Evolutionary conservation across 2,329 filamentous ascomycete genomes (phyloP).

Genomic region (Rhynchosporium secalis): DNA sequence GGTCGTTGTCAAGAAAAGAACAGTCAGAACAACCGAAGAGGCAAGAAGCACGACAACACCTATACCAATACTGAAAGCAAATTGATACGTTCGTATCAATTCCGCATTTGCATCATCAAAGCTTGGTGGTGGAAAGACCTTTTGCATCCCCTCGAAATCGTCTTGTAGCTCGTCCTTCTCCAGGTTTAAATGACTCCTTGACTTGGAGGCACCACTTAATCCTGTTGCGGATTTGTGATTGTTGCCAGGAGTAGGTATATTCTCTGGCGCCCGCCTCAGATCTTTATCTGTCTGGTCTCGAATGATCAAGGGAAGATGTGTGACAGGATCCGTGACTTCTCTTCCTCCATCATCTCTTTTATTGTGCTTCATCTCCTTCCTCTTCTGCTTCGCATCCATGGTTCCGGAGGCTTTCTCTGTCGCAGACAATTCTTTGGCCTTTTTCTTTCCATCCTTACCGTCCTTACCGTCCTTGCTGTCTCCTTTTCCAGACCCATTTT

Average conservation of each 20-base stretch:
- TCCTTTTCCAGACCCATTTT: slow-evolving; percentile 5
- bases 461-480: slow-evolving; percentile 8
- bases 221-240: slow-evolving; percentile 41
- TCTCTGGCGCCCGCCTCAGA: slow-evolving; percentile 45
- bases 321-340: slow-evolving; percentile 60
- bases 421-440: slow-evolving; percentile 23
- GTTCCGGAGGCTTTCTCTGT: slow-evolving; percentile 31
- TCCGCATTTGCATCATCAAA: slow-evolving; percentile 48
- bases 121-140: slow-evolving; percentile 54
- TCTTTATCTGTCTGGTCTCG: slow-evolving; percentile 56
- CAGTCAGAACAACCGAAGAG: slow-evolving; percentile 20
- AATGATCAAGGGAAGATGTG: slow-evolving; percentile 56
- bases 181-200: slow-evolving; percentile 43
- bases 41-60: slow-evolving; percentile 30
- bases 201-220: slow-evolving; percentile 47
- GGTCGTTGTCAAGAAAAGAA: slow-evolving; percentile 20
- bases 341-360: slow-evolving; percentile 38
- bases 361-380: slow-evolving; percentile 34
- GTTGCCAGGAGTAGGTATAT: slow-evolving; percentile 24
- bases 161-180: slow-evolving; percentile 46
- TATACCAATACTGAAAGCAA: slow-evolving; percentile 38
- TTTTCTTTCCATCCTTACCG: slow-evolving; percentile 12
- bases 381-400: slow-evolving; percentile 32
- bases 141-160: slow-evolving; percentile 47
- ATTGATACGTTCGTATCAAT: slow-evolving; percentile 47